Evolutionary conservation across 75 land plant species (phyloP), one percentile per base, ranked within the genome.

Genomic region (Pseudotsuga menziesii): DNA sequence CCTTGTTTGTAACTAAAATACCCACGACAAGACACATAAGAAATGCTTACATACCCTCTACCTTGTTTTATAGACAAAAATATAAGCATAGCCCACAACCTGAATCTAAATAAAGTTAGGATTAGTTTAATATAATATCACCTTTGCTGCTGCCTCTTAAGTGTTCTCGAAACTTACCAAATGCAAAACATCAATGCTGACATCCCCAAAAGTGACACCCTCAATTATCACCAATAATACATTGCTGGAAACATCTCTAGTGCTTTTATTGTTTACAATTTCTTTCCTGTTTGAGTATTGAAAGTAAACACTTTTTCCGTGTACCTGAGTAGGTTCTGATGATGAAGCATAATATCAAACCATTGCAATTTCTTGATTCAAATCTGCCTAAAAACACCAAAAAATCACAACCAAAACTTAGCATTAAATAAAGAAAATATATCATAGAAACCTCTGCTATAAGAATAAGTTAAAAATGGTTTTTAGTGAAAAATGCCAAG

Each of bases 211-310:
- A 77, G 92, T 93, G 74, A 87, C 85, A 77, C 98, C 98, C 78
- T 92, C 98, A 82, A 95, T 92, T 7, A 95, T 93, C 77, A 95
- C 96, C 86, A 95, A 78, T 48, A 95, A 77, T n/a, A 95, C 98
- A 81, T 95, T 93, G 78, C 98, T 92, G 77, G 92, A 89, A 82
- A 91, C 96, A 81, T 95, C 98, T 36, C 95, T 95, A 48, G 90
- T 78, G 61, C 89, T 91, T 82, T 91, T 95, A 82, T 89, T 95
- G 85, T 93, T 92, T 36, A 95, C 96, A 72, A 95, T 93, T 85
- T 93, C 98, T 74, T 93, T 90, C 82, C 98, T 81, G 82, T 95
- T 95, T 25, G 98, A 95, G 80, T 95, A 95, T 66, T 95, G 98
- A 44, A 95, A 78, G 77, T 95, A 95, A 61, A 95, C 98, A 52